phyloP scores from a whole-genome alignment of 106 monocot species.

The Acanthochlamys bracteata region DNA sequence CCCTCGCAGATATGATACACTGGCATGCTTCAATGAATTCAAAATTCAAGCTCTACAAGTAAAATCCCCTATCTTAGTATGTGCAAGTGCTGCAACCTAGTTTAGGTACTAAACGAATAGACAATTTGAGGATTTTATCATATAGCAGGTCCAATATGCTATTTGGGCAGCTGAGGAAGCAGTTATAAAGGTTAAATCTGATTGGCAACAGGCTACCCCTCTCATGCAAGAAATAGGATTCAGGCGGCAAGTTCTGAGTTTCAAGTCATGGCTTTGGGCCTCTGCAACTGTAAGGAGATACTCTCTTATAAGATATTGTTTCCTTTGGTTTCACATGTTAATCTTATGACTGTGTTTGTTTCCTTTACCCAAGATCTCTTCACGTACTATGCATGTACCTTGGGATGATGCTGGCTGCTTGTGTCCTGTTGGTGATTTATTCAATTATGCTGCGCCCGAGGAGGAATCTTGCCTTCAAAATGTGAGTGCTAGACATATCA shows the following conservation, averaged over 20 bases:
- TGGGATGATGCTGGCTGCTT: constrained; percentile 93
- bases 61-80: constrained; percentile 3
- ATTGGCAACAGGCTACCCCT: constrained; percentile 52
- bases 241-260: constrained; percentile 48
- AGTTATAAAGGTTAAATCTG: constrained; percentile 31
- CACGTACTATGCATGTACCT: constrained; percentile 87
- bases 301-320: neutral
- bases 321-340: neutral
- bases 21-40: constrained; percentile 52
- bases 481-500: neutral
- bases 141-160: constrained; percentile 64
- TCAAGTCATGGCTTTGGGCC: constrained; percentile 92
- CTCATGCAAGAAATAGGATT: constrained; percentile 64
- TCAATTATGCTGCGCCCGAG: constrained; percentile 90
- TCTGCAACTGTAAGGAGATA: constrained; percentile 58
- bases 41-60: constrained; percentile 74
- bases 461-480: constrained; percentile 18
- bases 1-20: constrained; percentile 47
- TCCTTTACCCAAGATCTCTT: constrained; percentile 46
- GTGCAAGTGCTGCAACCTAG: neutral
- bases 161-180: constrained; percentile 70
- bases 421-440: constrained; percentile 93
- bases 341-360: neutral
- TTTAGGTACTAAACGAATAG: neutral
- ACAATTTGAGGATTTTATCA: too few species aligned